Evolutionary conservation across 2,329 filamentous ascomycete genomes (phyloP).

Genomic region (Myriosclerotinia scirpicola): DNA sequence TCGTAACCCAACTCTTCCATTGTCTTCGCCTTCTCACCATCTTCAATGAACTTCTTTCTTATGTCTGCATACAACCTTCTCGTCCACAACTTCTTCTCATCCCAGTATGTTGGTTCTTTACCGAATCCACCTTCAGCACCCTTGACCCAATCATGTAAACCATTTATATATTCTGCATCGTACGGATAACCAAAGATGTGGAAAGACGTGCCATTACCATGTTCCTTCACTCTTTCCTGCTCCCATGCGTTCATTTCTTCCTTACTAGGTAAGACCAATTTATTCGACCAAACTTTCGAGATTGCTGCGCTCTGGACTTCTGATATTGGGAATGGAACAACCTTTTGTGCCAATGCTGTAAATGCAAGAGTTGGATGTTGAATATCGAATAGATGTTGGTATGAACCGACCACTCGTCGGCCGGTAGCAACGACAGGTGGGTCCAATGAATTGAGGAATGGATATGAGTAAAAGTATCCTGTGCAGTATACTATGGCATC

Average conservation of each 20-base stretch:
- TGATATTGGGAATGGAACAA: slow-evolving; percentile 83
- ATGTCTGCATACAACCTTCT: slow-evolving; percentile 67
- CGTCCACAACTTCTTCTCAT: slow-evolving; percentile 69
- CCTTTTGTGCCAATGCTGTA: slow-evolving; percentile 70
- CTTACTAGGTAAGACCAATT: slow-evolving; percentile 61
- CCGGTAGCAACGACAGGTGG: slow-evolving; percentile 66
- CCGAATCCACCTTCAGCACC: slow-evolving; percentile 50
- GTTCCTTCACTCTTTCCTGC: slow-evolving; percentile 41
- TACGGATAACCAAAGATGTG: slow-evolving; percentile 54
- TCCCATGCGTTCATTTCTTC: slow-evolving; percentile 72
- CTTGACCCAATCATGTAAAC: slow-evolving; percentile 62
- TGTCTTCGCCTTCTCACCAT: slow-evolving; percentile 62
- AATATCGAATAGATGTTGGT: slow-evolving; percentile 76
- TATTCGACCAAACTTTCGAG: slow-evolving; percentile 73
- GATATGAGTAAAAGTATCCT: slow-evolving; percentile 82
- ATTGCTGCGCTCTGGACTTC: slow-evolving; percentile 79
- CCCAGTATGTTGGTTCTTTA: slow-evolving; percentile 72
- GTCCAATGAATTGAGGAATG: slow-evolving; percentile 59
- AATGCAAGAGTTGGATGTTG: slow-evolving; percentile 77
- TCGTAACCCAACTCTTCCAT: slow-evolving; percentile 72
- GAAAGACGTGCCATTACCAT: slow-evolving; percentile 48
- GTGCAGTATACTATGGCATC: slow-evolving; percentile 85
- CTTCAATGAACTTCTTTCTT: slow-evolving; percentile 67
- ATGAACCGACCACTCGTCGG: slow-evolving; percentile 67
- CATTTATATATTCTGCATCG: slow-evolving; percentile 71